Conservation (phyloP, 805 yeast genomes). For the Yarrowia sp. region DNA sequence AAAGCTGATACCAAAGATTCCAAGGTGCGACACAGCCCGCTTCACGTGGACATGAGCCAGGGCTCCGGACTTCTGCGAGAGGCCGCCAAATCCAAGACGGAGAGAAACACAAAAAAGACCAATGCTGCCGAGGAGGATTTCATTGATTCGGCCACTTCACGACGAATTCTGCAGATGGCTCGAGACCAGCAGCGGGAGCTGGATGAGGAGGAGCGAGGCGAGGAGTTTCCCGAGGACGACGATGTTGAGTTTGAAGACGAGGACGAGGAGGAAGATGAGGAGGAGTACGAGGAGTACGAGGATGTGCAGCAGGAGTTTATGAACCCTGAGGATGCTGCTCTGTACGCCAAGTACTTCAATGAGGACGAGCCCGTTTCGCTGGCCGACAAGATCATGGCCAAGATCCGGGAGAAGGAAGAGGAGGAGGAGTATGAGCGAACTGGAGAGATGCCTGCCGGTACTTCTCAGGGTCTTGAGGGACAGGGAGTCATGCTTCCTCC, state of each 20-base stretch:
- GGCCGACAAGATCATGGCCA: constrained; percentile 92
- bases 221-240: constrained; percentile 51
- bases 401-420: constrained; percentile 70
- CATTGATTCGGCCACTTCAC: constrained; percentile 77
- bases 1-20: constrained; percentile 39
- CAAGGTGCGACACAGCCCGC: constrained; percentile 71
- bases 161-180: constrained; percentile 85
- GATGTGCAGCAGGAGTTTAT: constrained; percentile 58
- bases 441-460: constrained; percentile 28
- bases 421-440: constrained; percentile 35
- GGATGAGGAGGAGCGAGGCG: constrained; percentile 58
- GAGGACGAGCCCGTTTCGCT: constrained; percentile 42
- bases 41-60: constrained; percentile 73
- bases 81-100: constrained; percentile 39
- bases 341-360: constrained; percentile 67
- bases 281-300: constrained; percentile 44
- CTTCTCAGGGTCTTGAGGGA: constrained; percentile 41
- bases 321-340: constrained; percentile 76
- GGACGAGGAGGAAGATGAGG: constrained; percentile 48
- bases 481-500: constrained; percentile 86
- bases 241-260: constrained; percentile 44
- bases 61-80: constrained; percentile 68
- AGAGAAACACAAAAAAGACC: constrained; percentile 36
- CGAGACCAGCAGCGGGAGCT: constrained; percentile 90
- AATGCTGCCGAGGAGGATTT: constrained; percentile 53